phyloP scores from a whole-genome alignment of 1,284 basidiomycete species.

The Ceratobasidium papillatum region DNA sequence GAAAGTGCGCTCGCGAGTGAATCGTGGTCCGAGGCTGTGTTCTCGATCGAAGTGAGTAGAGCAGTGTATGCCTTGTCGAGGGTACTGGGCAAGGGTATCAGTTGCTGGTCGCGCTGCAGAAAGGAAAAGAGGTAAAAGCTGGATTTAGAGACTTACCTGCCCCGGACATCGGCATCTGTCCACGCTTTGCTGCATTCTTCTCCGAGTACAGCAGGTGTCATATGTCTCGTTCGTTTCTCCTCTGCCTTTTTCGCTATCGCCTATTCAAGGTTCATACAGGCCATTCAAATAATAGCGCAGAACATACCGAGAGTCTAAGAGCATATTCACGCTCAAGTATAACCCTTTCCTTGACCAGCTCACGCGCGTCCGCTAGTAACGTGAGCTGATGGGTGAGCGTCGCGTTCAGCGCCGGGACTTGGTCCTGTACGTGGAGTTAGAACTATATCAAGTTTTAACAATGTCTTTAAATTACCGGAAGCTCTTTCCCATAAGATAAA shows the following conservation, averaged over 20 bases:
- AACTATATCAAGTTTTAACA: background rate
- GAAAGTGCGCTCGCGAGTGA: slow-evolving; percentile 69
- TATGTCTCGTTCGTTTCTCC: slow-evolving; percentile 68
- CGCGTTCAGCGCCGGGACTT: slow-evolving; percentile 25
- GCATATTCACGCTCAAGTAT: slow-evolving; percentile 80
- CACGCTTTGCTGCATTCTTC: slow-evolving; percentile 71
- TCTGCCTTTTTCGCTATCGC: slow-evolving; percentile 68
- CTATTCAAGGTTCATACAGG: slow-evolving; percentile 51
- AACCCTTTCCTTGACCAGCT: slow-evolving; percentile 71
- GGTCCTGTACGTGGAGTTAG: background rate
- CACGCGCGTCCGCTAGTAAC: slow-evolving; percentile 57
- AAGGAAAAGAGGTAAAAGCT: background rate
- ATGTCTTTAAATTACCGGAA: background rate
- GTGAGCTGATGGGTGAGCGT: slow-evolving; percentile 25
- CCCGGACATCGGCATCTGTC: slow-evolving; percentile 61
- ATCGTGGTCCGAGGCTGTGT: slow-evolving; percentile 72
- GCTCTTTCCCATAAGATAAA: slow-evolving; percentile 29
- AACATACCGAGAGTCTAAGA: slow-evolving; percentile 57
- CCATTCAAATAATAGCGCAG: no score
- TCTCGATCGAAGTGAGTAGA: slow-evolving; percentile 67
- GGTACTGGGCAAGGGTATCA: slow-evolving; percentile 59
- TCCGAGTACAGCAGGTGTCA: slow-evolving; percentile 66
- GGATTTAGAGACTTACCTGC: slow-evolving; percentile 59
- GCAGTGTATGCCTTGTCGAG: slow-evolving; percentile 71
- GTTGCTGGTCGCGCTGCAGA: background rate